These are phyloP conservation scores for Mallotus repandus DNA, from an alignment of 441 rosid genomes.

Conservation along the genomic window DNA sequence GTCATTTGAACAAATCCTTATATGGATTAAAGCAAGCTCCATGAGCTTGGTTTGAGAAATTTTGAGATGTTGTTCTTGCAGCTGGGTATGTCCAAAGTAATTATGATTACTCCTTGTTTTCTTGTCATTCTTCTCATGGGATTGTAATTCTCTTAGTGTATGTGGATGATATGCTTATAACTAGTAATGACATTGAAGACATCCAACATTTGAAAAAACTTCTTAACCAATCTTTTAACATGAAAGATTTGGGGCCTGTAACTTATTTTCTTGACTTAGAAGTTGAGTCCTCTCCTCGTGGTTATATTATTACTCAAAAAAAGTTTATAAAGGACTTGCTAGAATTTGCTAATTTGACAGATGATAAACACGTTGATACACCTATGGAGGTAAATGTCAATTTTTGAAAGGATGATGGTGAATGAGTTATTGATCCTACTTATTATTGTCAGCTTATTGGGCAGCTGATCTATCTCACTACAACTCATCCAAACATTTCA, in stretches of 20 bases:
- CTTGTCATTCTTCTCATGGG: neutral
- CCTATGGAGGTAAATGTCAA: neutral
- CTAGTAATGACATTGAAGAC: neutral
- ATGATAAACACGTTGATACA: neutral
- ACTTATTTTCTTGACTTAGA: neutral
- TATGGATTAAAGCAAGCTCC: too few species aligned
- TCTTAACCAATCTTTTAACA: neutral
- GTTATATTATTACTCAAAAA: neutral
- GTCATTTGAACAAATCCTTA: too few species aligned
- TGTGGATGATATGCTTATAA: neutral
- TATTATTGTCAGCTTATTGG: neutral
- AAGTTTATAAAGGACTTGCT: neutral
- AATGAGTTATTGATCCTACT: neutral
- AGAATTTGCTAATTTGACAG: neutral
- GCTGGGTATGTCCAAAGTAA: neutral
- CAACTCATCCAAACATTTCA: neutral
- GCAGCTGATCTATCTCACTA: neutral
- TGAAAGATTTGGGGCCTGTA: neutral
- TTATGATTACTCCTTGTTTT: neutral
- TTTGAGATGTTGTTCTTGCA: too few species aligned
- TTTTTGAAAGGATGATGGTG: neutral
- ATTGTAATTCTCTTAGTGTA: neutral
- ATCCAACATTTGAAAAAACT: neutral
- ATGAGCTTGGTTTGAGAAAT: too few species aligned
- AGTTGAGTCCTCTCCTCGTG: neutral